Evolutionary conservation across 805 yeast species (phyloP), one percentile per base, ranked within the genome.

Genomic region (Zygosaccharomyces kombuchaensis): DNA sequence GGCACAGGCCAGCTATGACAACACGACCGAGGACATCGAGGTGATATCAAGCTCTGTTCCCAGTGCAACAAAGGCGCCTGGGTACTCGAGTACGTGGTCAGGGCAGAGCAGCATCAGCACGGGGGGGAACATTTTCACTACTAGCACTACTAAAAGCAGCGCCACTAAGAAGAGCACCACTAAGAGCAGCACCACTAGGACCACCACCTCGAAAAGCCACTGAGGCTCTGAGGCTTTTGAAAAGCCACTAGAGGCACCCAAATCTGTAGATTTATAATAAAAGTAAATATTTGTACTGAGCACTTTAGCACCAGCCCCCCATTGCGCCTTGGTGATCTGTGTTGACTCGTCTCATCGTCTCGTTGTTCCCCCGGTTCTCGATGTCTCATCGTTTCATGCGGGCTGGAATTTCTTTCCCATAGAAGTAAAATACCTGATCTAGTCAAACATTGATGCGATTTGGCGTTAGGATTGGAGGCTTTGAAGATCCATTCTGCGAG

Each of bases 41-140:
- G 53, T 55, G 9, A 55, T 62, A 23, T 30, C 45, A 3, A 43
- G 51, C 16, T 26, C 57, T 13, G 54, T 80, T 34, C 85, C 85
- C 9, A 65, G 72, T 41, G 82, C 82, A 1, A 59, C 62, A 1
- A 60, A 63, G 3, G 84, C 81, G 2, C 62, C 76, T 1, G 66
- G 66, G 10, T 79, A 75, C 57, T 69, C 77, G 1, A 57, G 69
- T 10, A 76, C 81, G 2, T 72, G 70, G 68, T 46, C 67, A 9
- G 55, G 65, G 0, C 22, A 48, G n/a, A 48, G 50, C 9, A 39
- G 58, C 4, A 48, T 60, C 17, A 44, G 53, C 16, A 50, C 63
- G 8, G 62, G 64, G 14, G 67, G 66, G 36, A 36, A 62, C 39
- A 59, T 62, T 9, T 60, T 58, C 44, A 56, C 63, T 7, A 43